These are phyloP conservation scores for Ambispora gerdemannii DNA, from an alignment of 192 early-diverging fungal species.

Conservation along the genomic window DNA sequence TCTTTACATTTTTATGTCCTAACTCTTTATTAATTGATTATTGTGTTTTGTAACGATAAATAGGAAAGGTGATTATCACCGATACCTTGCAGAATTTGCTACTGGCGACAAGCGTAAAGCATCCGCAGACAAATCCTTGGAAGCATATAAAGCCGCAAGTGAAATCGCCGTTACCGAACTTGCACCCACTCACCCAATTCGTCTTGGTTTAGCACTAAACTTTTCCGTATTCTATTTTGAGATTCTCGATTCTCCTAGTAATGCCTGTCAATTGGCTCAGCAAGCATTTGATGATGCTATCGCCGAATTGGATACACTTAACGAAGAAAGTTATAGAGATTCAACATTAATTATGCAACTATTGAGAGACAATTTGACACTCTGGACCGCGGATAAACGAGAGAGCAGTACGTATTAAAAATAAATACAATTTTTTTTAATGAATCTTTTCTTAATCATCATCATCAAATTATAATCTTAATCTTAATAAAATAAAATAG, in stretches of 20 bases:
- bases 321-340: slow-evolving; percentile 99
- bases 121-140: slow-evolving; percentile 79
- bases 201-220: slow-evolving; percentile 96
- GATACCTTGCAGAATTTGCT: slow-evolving; percentile 98
- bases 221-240: slow-evolving; percentile 99
- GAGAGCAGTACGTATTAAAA: slow-evolving; percentile 49
- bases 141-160: slow-evolving; percentile 93
- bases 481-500: not conserved
- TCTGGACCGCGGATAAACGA: slow-evolving; percentile 98
- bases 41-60: not conserved
- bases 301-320: slow-evolving; percentile 96
- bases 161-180: slow-evolving; percentile 93
- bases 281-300: slow-evolving; percentile 99
- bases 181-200: slow-evolving; percentile 97
- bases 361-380: slow-evolving; percentile 96
- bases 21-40: slow-evolving; percentile 23
- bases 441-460: not conserved
- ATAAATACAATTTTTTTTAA: not conserved
- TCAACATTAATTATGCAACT: slow-evolving; percentile 99
- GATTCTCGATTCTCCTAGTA: slow-evolving; percentile 96
- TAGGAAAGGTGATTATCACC: slow-evolving; percentile 99
- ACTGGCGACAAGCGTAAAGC: slow-evolving; percentile 80
- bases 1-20: not conserved
- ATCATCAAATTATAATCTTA: not conserved
- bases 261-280: slow-evolving; percentile 88